Evolutionary conservation across 768 basidiomycete genomes (phyloP), one percentile per base, ranked within the genome.

Genomic region (Podaxis sp.): DNA sequence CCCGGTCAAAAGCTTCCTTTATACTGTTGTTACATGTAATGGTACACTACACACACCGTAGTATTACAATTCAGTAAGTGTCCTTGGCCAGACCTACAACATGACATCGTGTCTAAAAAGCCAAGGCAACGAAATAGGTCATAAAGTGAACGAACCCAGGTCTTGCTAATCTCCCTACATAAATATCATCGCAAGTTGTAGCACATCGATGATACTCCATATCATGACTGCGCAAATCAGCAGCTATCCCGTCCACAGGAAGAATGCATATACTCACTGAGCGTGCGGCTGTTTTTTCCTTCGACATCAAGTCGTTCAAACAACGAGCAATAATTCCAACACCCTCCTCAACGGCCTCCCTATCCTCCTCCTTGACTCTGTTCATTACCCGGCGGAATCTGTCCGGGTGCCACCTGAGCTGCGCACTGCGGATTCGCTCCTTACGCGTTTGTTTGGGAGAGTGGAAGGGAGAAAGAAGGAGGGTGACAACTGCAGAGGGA

Each of bases 361-460:
- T 83, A 40, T 92, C 89, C 53, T 76, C 74, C 40, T 80, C 82
- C 3, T 67, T 70, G 2, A 91, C 84, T 67, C 84, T 78, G 13
- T 68, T 71, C 58, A 89, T 71, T 48, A 89, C 64, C 41, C 88
- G 76, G 61, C 82, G 75, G 76, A 92, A 92, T 50, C 89, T 77
- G 73, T 93, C 91, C 2, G 91, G 92, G 70, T 94, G 91, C 90
- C 90, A 93, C 48, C 89, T 80, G 22, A 89, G 81, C 72, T 89
- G 81, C 0, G 88, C 90, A 28, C 73, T 78, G 51, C 85, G 82
- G 63, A 91, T 82, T 62, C 89, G 80, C 59, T 91, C 89, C 71
- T 85, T 90, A 65, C 78, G 80, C 40, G 86, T 77, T 65, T 84
- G 80, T 8, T 76, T 77, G 62, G 75, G 73, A 13, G 89, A 90